Conservation (phyloP, 2,329 filamentous ascomycete species). For the Penicillium sp. region DNA sequence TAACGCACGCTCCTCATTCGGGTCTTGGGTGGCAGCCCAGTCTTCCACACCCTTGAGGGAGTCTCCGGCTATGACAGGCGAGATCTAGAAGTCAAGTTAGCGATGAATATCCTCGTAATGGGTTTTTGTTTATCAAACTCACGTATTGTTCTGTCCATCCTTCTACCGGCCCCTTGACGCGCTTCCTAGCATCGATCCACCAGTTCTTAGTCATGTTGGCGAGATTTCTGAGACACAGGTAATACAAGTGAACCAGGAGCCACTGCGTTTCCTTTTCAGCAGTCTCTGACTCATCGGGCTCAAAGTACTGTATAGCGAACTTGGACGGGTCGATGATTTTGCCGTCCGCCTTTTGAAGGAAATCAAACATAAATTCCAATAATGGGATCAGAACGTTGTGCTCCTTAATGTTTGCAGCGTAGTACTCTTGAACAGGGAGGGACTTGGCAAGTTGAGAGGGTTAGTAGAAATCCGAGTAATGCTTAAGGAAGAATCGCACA, state of each 20-base stretch:
- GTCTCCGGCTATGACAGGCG: conserved; percentile 46
- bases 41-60: conserved; percentile 45
- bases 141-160: conserved; percentile 85
- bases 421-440: conserved; percentile 80
- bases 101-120: neutral
- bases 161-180: conserved; percentile 79
- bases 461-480: conserved; percentile 28
- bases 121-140: conserved; percentile 58
- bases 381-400: conserved; percentile 70
- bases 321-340: conserved; percentile 72
- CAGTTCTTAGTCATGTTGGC: conserved; percentile 81
- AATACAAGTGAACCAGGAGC: conserved; percentile 85
- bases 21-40: conserved; percentile 49
- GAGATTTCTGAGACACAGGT: conserved; percentile 74
- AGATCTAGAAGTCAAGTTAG: conserved; percentile 38
- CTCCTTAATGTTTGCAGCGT: conserved; percentile 77
- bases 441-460: conserved; percentile 52
- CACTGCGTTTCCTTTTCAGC: conserved; percentile 78
- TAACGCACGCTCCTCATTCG: conserved; percentile 58
- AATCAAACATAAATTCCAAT: conserved; percentile 79
- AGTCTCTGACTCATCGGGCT: conserved; percentile 62
- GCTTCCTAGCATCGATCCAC: conserved; percentile 79
- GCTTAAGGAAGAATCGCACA: conserved; percentile 3
- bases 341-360: conserved; percentile 77
- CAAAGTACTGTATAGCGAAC: conserved; percentile 70